A percentile compares a stretch with the other conserved stretches of the same genome.
phyloP scores from a whole-genome alignment of 1,284 basidiomycete species.

The Termitomyces sp. region DNA sequence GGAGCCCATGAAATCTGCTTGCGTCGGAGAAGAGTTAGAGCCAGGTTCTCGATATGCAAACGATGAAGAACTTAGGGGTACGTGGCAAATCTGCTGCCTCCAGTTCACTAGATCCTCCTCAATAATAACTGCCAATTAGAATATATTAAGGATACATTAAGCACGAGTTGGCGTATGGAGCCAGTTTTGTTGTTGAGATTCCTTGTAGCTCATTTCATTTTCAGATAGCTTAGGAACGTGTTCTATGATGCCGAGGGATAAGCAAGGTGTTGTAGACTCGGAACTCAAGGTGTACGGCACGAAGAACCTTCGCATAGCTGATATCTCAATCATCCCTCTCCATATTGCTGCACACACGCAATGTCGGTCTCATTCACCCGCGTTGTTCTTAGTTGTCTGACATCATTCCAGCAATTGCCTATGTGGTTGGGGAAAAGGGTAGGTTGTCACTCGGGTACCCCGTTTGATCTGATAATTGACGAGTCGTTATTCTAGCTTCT shows the following conservation, averaged over 20 bases:
- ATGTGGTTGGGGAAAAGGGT: conserved; percentile 14
- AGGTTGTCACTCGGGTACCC: background rate
- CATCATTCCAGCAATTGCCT: conserved; percentile 5
- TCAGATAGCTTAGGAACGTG: conserved; percentile 37
- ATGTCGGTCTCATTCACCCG: background rate
- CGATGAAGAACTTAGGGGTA: conserved; percentile 21
- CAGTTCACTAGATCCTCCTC: background rate
- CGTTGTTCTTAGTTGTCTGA: background rate
- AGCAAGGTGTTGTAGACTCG: conserved; percentile 45
- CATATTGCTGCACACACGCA: conserved; percentile 17
- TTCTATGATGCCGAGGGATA: conserved; percentile 55
- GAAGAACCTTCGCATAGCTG: conserved; percentile 15
- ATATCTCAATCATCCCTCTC: conserved; percentile 15
- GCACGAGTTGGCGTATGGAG: conserved; percentile 21
- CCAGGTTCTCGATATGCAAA: conserved; percentile 31
- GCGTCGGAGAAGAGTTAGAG: conserved; percentile 28
- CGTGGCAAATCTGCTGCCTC: background rate
- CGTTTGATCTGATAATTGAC: background rate
- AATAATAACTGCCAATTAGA: background rate
- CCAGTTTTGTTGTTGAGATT: background rate
- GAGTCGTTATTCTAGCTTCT: background rate
- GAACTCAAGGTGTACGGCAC: conserved; percentile 39
- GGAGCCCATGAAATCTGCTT: conserved; percentile 37
- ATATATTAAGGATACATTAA: conserved; percentile 8
- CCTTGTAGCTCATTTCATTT: background rate